Base-by-base conservation (phyloP, 305 asterid genomes). In the Ajuga reptans region DNA sequence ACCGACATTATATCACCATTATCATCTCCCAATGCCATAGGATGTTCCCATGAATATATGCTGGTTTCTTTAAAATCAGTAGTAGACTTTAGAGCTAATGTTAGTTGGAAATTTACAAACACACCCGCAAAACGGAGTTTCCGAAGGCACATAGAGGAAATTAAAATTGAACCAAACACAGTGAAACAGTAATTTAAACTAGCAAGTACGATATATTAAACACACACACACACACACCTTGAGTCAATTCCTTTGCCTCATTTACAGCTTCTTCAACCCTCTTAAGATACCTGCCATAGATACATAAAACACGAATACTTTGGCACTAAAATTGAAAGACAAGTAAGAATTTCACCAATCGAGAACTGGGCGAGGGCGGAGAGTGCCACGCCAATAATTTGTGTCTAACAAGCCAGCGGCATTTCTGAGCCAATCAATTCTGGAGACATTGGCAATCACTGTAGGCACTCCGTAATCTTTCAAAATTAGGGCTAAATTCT, bases 351-450 rank as follows among this genome's bases (percentile, higher is more conserved):
- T 37, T 11, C 66, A 92, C 98, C 98, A 92, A 77, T 92, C 92
- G 39, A 92, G 95, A 80, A 92, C 95, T 0, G 98, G 98, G 4
- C 97, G 89, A 64, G 98, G 98, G n/a, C 74, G 84, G 57, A 90
- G 95, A 12, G 93, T 86, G 80, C 96, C 98, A 49, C 85, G 79
- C 98, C 97, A 90, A 56, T 92, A 92, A 81, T 88, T 90, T 0
- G 89, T 75, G 74, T 92, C 97, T 18, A 87, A 67, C 83, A 92
- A 83, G 4, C 97, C 98, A 69, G 97, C 93, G 62, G 97, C 97
- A 79, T 92, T 92, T 77, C 98, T 84, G 73, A 92, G 82, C 98
- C 96, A 90, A 80, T 92, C 98, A 49, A 85, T 70, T 74, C 98
- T 85, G 39, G 98, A 90, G 65, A 92, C 97, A 71, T 83, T 90